Evolutionary conservation across 2,329 filamentous ascomycete genomes (phyloP).

Genomic region (Fusarium staphyleae): DNA sequence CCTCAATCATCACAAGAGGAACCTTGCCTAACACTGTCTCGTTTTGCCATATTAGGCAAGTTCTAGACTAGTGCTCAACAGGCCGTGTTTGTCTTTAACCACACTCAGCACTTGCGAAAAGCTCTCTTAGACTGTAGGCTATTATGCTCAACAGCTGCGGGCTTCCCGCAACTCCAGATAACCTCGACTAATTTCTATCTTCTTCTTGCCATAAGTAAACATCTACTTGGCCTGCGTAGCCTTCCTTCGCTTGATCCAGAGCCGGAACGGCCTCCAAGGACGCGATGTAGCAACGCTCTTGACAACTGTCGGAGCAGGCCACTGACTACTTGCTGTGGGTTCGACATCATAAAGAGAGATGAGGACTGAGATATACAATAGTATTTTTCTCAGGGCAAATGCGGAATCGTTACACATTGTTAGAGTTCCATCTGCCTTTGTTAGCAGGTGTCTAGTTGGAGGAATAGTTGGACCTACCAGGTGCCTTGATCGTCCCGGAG

Average conservation of each 20-base stretch:
- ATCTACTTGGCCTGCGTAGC: slow-evolving; percentile 9
- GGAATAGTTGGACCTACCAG: slow-evolving; percentile 40
- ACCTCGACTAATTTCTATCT: too few relatives aligned
- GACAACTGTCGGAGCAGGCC: slow-evolving; percentile 37
- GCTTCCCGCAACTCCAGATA: too few relatives aligned
- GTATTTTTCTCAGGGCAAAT: slow-evolving; percentile 45
- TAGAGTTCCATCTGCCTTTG: slow-evolving; percentile 41
- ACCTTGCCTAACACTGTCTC: too few relatives aligned
- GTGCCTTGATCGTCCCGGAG: slow-evolving; percentile 43
- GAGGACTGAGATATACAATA: slow-evolving; percentile 46
- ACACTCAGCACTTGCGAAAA: too few relatives aligned
- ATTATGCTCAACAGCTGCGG: too few relatives aligned
- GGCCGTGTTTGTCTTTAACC: too few relatives aligned
- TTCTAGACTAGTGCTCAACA: too few relatives aligned
- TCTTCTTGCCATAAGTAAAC: neutral
- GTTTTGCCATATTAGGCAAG: too few relatives aligned
- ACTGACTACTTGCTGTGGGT: slow-evolving; percentile 40
- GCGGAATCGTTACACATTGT: slow-evolving; percentile 46
- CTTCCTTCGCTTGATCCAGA: slow-evolving; percentile 46
- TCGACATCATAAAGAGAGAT: slow-evolving; percentile 49
- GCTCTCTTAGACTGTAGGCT: too few relatives aligned
- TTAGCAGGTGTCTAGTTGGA: slow-evolving; percentile 3
- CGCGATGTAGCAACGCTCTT: slow-evolving; percentile 41
- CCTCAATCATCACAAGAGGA: too few relatives aligned
- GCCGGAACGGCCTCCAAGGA: slow-evolving; percentile 40